Evolutionary conservation across 495 filamentous ascomycete genomes (phyloP).

Genomic region (Chaetomidium leptoderma): DNA sequence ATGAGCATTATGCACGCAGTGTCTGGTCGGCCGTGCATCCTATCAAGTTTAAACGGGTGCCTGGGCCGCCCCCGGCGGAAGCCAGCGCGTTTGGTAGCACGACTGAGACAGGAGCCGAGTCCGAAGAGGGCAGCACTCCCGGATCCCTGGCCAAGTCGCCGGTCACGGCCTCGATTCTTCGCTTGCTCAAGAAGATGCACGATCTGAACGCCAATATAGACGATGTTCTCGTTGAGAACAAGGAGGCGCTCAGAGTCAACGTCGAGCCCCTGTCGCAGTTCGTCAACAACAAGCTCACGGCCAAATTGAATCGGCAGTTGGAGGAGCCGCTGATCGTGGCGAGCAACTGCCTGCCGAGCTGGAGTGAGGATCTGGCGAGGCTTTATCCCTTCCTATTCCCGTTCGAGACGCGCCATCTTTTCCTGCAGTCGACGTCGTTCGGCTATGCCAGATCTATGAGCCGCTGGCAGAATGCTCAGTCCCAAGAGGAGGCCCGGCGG

Average conservation of each 20-base stretch:
- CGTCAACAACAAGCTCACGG: constrained; percentile 97
- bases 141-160: constrained; percentile 80
- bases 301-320: constrained; percentile 95
- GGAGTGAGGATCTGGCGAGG: constrained; percentile 95
- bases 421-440: constrained; percentile 96
- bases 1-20: constrained; percentile 65
- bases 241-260: constrained; percentile 63
- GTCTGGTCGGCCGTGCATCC: constrained; percentile 88
- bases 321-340: constrained; percentile 99
- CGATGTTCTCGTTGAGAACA: constrained; percentile 89
- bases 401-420: constrained; percentile 95
- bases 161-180: constrained; percentile 80
- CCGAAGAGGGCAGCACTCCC: constrained; percentile 59
- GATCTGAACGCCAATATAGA: constrained; percentile 93
- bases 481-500: constrained; percentile 68
- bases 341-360: constrained; percentile 91
- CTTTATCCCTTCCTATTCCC: constrained; percentile 98
- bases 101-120: constrained; percentile 43
- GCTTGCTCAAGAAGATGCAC: constrained; percentile 84
- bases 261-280: constrained; percentile 87
- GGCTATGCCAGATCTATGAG: constrained; percentile 97
- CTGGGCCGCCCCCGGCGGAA: constrained; percentile 83
- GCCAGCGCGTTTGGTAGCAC: constrained; percentile 58
- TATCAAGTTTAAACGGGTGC: constrained; percentile 83
- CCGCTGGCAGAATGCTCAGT: constrained; percentile 91